A percentile compares a stretch with the other conserved stretches of the same genome.
These are phyloP conservation scores for Sextonia rubra DNA, from an alignment of 164 flowering plant genomes.

Conservation along the genomic window DNA sequence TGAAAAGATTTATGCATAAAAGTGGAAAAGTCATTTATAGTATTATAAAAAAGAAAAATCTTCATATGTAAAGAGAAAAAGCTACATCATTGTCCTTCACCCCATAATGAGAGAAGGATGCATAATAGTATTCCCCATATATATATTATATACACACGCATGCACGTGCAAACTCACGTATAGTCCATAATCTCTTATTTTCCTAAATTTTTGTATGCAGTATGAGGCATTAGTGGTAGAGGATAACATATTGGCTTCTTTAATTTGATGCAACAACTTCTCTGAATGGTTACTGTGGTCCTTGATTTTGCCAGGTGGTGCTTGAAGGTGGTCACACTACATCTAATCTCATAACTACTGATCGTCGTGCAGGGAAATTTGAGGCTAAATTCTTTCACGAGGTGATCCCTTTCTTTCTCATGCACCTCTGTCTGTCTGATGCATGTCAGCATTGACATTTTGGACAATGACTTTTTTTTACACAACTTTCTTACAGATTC, in stretches of 20 bases:
- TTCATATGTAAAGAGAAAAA: too few relatives aligned
- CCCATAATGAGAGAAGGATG: too few relatives aligned
- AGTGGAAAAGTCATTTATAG: too few relatives aligned
- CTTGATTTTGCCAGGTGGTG: conserved; percentile 52
- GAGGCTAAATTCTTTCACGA: conserved; percentile 92
- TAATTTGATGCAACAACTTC: neutral
- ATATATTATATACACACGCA: too few relatives aligned
- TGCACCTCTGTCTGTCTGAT: neutral
- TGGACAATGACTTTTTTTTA: neutral
- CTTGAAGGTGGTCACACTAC: conserved; percentile 99
- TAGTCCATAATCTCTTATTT: too few relatives aligned
- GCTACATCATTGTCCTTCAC: too few relatives aligned
- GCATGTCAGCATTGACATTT: neutral
- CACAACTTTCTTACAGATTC: conserved; percentile 42
- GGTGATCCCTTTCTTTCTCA: conserved; percentile 29
- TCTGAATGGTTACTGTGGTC: neutral
- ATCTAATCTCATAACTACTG: conserved; percentile 80
- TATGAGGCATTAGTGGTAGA: neutral
- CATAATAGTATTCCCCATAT: too few relatives aligned
- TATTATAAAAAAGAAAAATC: too few relatives aligned
- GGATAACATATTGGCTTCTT: neutral
- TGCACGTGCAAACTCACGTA: too few relatives aligned
- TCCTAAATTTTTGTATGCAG: neutral
- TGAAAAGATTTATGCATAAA: too few relatives aligned
- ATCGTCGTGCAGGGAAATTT: conserved; percentile 96